phyloP scores from a whole-genome alignment of 257 asterid species.

The Jaltomata sinuosa region DNA sequence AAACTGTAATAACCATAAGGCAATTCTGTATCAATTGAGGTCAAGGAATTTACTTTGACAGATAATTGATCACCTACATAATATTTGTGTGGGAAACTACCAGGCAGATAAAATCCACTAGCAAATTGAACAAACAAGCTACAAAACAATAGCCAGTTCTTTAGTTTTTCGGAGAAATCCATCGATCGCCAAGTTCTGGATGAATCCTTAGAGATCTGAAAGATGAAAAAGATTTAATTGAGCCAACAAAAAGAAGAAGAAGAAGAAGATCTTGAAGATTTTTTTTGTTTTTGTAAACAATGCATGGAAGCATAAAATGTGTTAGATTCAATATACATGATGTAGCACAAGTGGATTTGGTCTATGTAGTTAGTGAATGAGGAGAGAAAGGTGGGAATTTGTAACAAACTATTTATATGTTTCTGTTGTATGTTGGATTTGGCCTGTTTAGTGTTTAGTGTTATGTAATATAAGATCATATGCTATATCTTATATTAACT shows the following conservation, averaged over 20 bases:
- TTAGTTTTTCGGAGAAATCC: background rate
- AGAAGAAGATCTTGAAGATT: background rate
- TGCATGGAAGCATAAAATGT: background rate
- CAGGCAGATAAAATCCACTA: slow-evolving; percentile 17
- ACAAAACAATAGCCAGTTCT: background rate
- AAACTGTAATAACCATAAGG: slow-evolving; percentile 15
- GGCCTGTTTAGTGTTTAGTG: background rate
- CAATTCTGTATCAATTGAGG: slow-evolving; percentile 18
- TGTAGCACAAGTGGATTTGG: background rate
- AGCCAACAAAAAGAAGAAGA: background rate
- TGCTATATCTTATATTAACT: background rate
- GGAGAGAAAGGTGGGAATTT: background rate
- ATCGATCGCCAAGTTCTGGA: background rate
- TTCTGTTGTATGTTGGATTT: background rate
- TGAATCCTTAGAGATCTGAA: background rate
- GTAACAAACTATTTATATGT: background rate
- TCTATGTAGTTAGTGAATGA: background rate
- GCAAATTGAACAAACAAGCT: background rate
- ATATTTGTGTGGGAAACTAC: slow-evolving; percentile 21
- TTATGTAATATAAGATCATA: background rate
- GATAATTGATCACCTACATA: slow-evolving; percentile 13
- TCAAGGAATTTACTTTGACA: slow-evolving; percentile 16
- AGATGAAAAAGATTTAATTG: background rate
- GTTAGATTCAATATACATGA: background rate
- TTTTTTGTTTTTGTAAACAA: background rate